Conservation (phyloP, 2,329 filamentous ascomycete genomes). For the Fusarium keratoplasticum region DNA sequence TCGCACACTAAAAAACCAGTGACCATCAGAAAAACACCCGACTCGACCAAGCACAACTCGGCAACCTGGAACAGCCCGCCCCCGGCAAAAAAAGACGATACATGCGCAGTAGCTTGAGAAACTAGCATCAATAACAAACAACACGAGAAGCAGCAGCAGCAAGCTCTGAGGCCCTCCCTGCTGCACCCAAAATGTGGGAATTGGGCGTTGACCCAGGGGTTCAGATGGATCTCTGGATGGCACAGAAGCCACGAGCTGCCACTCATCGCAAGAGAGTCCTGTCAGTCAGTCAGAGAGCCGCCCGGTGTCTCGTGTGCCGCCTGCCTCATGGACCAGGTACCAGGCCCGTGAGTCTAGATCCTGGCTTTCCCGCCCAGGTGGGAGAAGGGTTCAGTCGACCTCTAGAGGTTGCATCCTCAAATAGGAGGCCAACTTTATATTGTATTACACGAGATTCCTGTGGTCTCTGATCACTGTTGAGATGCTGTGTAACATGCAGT, state of each 20-base stretch:
- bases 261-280: constrained; percentile 6
- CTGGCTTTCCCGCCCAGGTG: not conserved
- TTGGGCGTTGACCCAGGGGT: constrained; percentile 18
- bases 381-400: not conserved
- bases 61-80: constrained; percentile 14
- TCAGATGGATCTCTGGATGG: constrained; percentile 18
- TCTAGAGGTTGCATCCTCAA: constrained; percentile 7
- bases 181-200: constrained; percentile 19
- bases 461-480: not conserved
- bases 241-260: constrained; percentile 12
- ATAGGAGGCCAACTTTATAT: not conserved
- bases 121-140: not conserved
- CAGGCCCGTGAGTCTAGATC: constrained; percentile 22
- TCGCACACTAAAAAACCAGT: constrained; percentile 24
- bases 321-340: not conserved
- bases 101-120: not conserved
- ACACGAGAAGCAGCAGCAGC: not conserved
- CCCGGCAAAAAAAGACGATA: not conserved
- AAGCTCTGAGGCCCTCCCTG: constrained; percentile 22
- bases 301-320: constrained; percentile 4
- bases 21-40: constrained; percentile 8
- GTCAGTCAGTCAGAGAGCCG: not conserved
- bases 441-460: constrained; percentile 2
- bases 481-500: not conserved
- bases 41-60: constrained; percentile 12